These are phyloP conservation scores for Meyerozyma elateridarum DNA, from an alignment of 1,139 yeast species.

Conservation along the genomic window DNA sequence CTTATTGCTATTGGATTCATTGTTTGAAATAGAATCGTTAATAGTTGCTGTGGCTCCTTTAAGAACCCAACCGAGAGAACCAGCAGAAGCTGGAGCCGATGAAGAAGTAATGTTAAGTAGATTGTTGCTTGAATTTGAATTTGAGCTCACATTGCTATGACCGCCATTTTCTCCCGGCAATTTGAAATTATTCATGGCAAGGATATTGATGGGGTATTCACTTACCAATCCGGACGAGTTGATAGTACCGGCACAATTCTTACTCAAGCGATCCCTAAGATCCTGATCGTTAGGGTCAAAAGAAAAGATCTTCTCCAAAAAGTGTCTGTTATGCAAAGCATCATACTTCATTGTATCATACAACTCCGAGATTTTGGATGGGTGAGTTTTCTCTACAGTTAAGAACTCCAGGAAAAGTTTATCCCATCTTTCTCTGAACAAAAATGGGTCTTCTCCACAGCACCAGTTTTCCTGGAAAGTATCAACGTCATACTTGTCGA, in stretches of 20 bases:
- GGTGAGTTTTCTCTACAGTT: slow-evolving; percentile 94
- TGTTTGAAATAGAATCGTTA: slow-evolving; percentile 19
- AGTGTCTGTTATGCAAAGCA: slow-evolving; percentile 90
- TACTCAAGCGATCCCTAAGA: slow-evolving; percentile 32
- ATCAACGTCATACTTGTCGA: slow-evolving; percentile 59
- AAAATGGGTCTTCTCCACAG: slow-evolving; percentile 88
- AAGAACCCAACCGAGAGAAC: slow-evolving; percentile 72
- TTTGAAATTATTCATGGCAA: slow-evolving; percentile 74
- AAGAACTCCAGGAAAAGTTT: slow-evolving; percentile 90
- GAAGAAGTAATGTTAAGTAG: slow-evolving; percentile 22
- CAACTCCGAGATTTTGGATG: slow-evolving; percentile 91
- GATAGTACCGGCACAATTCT: slow-evolving; percentile 48
- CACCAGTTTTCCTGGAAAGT: slow-evolving; percentile 85
- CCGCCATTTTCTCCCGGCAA: slow-evolving; percentile 32
- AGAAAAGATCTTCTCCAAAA: slow-evolving; percentile 75
- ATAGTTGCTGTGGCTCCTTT: slow-evolving; percentile 41
- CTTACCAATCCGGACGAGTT: slow-evolving; percentile 62
- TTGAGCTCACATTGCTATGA: slow-evolving; percentile 10
- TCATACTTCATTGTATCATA: slow-evolving; percentile 99
- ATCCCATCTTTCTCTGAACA: slow-evolving; percentile 96
- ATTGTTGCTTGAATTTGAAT: slow-evolving; percentile 25
- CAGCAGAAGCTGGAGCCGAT: slow-evolving; percentile 46
- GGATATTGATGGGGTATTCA: slow-evolving; percentile 73
- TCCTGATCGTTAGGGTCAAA: slow-evolving; percentile 57
- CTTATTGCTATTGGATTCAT: slow-evolving; percentile 19